These are phyloP conservation scores for Russula sp. DNA, from an alignment of 768 basidiomycete genomes.

Conservation along the genomic window DNA sequence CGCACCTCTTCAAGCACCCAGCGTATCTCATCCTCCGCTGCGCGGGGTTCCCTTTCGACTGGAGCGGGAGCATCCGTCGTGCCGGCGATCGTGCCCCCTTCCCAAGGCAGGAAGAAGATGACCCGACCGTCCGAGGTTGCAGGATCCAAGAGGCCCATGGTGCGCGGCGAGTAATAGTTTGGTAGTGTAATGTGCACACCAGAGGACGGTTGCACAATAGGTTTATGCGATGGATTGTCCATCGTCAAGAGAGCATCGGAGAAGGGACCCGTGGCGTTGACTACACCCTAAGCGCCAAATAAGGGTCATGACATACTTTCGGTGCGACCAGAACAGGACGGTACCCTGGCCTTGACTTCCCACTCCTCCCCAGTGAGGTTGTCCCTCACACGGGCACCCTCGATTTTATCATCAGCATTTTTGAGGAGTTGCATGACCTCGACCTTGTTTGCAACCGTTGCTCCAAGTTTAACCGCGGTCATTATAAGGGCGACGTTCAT, in stretches of 20 bases:
- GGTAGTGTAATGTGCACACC: slow-evolving; percentile 97
- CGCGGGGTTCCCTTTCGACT: slow-evolving; percentile 69
- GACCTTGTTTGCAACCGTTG: slow-evolving; percentile 82
- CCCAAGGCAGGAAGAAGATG: slow-evolving; percentile 99
- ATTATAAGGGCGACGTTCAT: slow-evolving; percentile 97
- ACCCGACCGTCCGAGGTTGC: slow-evolving; percentile 94
- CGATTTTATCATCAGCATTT: slow-evolving; percentile 53
- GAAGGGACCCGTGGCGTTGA: slow-evolving; percentile 98
- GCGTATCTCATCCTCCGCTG: slow-evolving; percentile 89
- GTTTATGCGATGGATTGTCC: slow-evolving; percentile 68
- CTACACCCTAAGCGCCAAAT: slow-evolving; percentile 53
- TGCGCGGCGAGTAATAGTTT: slow-evolving; percentile 91
- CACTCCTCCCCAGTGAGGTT: slow-evolving; percentile 78
- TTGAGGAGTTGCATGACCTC: slow-evolving; percentile 80
- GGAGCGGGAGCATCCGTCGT: slow-evolving; percentile 84
- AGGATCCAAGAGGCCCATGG: slow-evolving; percentile 94
- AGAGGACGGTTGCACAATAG: slow-evolving; percentile 88
- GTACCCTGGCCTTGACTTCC: slow-evolving; percentile 73
- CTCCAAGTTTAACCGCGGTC: slow-evolving; percentile 91
- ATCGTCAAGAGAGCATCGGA: slow-evolving; percentile 77
- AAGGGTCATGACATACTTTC: background rate
- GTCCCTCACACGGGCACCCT: slow-evolving; percentile 74
- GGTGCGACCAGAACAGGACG: background rate
- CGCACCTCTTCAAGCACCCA: slow-evolving; percentile 96
- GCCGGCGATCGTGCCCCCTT: slow-evolving; percentile 95